Conservation (phyloP, 495 filamentous ascomycete genomes). For the Podospora fimiseda region DNA sequence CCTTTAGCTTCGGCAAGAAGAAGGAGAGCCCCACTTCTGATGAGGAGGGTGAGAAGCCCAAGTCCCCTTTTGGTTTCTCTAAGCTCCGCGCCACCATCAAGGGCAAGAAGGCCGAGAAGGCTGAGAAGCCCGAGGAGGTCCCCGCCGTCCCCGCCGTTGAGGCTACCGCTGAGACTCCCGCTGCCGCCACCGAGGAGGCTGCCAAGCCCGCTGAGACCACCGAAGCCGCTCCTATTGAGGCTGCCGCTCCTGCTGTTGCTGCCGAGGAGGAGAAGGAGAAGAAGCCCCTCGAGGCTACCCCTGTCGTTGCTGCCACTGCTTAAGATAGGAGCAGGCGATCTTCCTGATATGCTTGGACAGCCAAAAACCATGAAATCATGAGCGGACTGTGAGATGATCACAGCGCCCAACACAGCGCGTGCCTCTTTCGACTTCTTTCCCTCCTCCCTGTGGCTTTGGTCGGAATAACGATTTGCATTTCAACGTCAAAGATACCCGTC, state of each 20-base stretch:
- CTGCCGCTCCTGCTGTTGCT: constrained; percentile 21
- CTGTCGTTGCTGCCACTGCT: constrained; percentile 43
- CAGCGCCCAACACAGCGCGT: constrained; percentile 19
- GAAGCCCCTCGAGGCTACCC: constrained; percentile 33
- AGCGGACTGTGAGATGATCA: constrained; percentile 24
- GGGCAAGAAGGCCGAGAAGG: constrained; percentile 35
- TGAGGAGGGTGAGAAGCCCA: constrained; percentile 46
- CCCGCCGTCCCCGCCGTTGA: constrained; percentile 36
- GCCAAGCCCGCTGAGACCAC: constrained; percentile 38
- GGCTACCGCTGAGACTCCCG: constrained; percentile 32
- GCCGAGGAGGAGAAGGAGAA: constrained; percentile 33
- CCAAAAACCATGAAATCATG: constrained; percentile 19
- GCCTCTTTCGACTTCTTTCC: constrained; percentile 20
- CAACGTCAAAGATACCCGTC: constrained; percentile 44
- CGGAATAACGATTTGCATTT: constrained; percentile 49
- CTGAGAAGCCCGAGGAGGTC: constrained; percentile 39
- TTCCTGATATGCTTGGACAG: constrained; percentile 12
- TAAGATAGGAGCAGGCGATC: constrained; percentile 29
- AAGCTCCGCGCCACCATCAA: constrained; percentile 52
- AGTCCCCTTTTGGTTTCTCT: constrained; percentile 49
- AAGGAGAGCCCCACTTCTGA: constrained; percentile 42
- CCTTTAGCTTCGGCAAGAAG: constrained; percentile 51
- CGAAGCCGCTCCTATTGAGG: constrained; percentile 32
- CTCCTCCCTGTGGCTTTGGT: constrained; percentile 36
- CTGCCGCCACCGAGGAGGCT: constrained; percentile 31